Base-by-base conservation (phyloP, 306 rosid genomes). In the Pterocarpus macrocarpus region DNA sequence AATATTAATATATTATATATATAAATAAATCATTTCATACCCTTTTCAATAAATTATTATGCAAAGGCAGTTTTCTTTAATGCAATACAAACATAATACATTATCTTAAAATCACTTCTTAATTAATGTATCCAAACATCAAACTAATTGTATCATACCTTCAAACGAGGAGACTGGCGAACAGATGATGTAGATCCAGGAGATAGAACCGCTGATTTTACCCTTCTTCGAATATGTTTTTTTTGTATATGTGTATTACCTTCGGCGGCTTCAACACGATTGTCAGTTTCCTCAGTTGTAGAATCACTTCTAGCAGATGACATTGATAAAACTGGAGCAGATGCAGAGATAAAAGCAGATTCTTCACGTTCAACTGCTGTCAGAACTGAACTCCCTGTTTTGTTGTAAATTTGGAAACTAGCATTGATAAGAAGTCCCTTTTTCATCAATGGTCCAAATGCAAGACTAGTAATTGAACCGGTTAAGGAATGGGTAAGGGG, bases 251-350 rank as follows among this genome's bases (percentile, higher is more conserved):
- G 80, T 73, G 86, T 67, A 63, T 59, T 59, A 47, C 9, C 82
- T 64, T 83, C 92, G 55, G 32, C 78, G 72, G 59, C 71, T 71
- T 81, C 89, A 70, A 76, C 80, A 72, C 74, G 81, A 69, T 80
- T 52, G 58, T 86, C 91, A 75, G 35, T 82, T 73, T 70, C 83
- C 57, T 57, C 66, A 76, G 85, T 64, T 69, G 80, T 71, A 81
- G 93, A 86, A 82, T 89, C 93, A 61, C 92, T 89, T 87, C 84
- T 82, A 58, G 67, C 80, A 15, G 88, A 80, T 63, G 94, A 90
- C 56, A 81, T 64, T 9, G 95, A 92, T 65, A 74, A 38, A 77
- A 65, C 88, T 45, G 99, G 97, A 81, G 94, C 97, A 47, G 97
- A 91, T 69, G 81, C 56, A 43, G 98, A 90, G 80, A 88, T 83